A percentile compares a stretch with the other conserved stretches of the same genome.
Conservation (phyloP, 2,329 filamentous ascomycete species). For the Nannizziopsis arthrosporioides region DNA sequence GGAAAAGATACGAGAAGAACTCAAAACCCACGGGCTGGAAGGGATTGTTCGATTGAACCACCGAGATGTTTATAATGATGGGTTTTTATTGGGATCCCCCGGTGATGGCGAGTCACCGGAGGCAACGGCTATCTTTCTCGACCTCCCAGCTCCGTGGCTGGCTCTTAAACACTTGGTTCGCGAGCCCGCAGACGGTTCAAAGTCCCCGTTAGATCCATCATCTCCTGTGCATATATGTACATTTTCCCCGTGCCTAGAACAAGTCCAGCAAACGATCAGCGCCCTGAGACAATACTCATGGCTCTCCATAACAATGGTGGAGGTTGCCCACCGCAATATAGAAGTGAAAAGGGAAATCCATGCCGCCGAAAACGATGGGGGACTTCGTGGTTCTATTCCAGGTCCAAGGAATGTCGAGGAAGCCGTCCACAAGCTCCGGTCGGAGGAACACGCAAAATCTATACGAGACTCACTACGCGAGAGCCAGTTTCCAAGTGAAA, state of each 20-base stretch:
- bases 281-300: constrained; percentile 70
- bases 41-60: constrained; percentile 36
- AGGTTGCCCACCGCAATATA: constrained; percentile 66
- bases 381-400: constrained; percentile 54
- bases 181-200: constrained; percentile 21
- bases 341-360: constrained; percentile 73
- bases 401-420: constrained; percentile 63
- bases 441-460: constrained; percentile 56
- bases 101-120: constrained; percentile 30
- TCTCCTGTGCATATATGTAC: constrained; percentile 71
- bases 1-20: constrained; percentile 32
- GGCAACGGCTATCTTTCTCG: constrained; percentile 40
- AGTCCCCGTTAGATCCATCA: constrained; percentile 56
- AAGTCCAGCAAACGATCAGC: constrained; percentile 77
- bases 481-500: constrained; percentile 19
- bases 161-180: constrained; percentile 39
- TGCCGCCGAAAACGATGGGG: constrained; percentile 57
- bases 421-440: constrained; percentile 59
- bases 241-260: constrained; percentile 94
- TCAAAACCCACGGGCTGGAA: constrained; percentile 35
- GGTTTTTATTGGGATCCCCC: constrained; percentile 31
- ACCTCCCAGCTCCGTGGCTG: constrained; percentile 41
- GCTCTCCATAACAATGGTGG: constrained; percentile 88
- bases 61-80: constrained; percentile 40
- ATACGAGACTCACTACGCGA: constrained; percentile 44